A percentile compares a stretch with the other conserved stretches of the same genome.
phyloP scores from a whole-genome alignment of 768 basidiomycete genomes.

The Lactarius evosmus region DNA sequence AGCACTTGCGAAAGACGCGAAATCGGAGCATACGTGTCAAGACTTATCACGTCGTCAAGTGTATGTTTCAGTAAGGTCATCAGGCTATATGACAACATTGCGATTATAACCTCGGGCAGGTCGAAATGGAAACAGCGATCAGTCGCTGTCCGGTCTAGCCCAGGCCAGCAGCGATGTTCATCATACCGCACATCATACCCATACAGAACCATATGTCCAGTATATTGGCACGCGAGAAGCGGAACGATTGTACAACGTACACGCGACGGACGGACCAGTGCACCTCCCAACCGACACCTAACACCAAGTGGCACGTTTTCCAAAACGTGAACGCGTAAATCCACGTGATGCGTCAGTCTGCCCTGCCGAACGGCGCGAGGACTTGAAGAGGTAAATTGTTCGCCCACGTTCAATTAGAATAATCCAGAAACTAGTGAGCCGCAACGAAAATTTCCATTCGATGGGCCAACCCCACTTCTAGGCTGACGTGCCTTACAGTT shows the following conservation, averaged over 20 bases:
- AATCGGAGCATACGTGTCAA: conserved; percentile 19
- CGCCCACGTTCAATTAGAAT: too few species aligned
- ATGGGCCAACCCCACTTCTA: background rate
- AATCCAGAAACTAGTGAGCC: too few species aligned
- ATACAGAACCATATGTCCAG: background rate
- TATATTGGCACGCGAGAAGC: background rate
- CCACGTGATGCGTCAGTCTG: too few species aligned
- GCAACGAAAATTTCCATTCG: background rate
- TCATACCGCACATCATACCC: background rate
- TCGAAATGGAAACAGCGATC: background rate
- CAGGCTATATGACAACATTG: background rate
- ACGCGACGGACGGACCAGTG: background rate
- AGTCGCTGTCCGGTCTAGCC: background rate
- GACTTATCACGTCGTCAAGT: background rate
- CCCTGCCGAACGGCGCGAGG: too few species aligned
- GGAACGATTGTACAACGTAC: background rate
- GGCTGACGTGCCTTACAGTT: background rate
- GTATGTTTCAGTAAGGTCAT: background rate
- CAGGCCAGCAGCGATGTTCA: background rate
- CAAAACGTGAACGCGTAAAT: background rate
- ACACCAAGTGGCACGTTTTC: too few species aligned
- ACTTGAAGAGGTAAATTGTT: too few species aligned
- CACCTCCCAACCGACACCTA: too few species aligned
- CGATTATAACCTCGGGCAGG: background rate
- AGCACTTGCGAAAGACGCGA: conserved; percentile 28